A percentile compares a stretch with the other conserved stretches of the same genome.
Evolutionary conservation across 2,329 filamentous ascomycete genomes (phyloP).

Genomic region (Sarocladiaceae sp.): DNA sequence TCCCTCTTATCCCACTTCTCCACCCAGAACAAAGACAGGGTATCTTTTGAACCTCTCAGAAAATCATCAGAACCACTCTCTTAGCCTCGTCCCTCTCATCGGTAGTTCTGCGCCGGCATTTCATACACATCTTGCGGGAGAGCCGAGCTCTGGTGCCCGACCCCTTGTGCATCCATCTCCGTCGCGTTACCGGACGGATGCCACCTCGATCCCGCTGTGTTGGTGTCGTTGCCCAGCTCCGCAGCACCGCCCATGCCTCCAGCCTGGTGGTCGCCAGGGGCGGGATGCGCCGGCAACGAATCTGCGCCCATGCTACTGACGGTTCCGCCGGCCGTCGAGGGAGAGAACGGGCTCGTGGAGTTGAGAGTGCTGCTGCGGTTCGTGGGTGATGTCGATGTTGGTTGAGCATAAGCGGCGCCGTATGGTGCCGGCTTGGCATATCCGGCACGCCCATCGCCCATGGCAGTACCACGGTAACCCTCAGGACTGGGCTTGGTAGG

Average conservation of each 20-base stretch:
- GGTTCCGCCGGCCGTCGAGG: conserved; percentile 1
- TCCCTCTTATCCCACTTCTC: no score
- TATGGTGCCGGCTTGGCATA: conserved; percentile 31
- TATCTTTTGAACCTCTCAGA: no score
- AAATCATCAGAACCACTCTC: no score
- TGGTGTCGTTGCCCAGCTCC: conserved; percentile 27
- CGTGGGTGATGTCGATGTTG: conserved; percentile 18
- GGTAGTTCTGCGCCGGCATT: conserved; percentile 34
- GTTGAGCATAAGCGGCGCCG: conserved; percentile 23
- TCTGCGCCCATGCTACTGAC: conserved; percentile 12
- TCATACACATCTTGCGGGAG: conserved; percentile 29
- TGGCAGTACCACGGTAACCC: conserved; percentile 33
- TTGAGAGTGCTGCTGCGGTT: conserved; percentile 15
- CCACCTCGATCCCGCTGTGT: conserved; percentile 23
- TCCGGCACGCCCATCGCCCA: conserved; percentile 31
- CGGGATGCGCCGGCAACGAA: conserved; percentile 19
- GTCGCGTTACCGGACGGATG: conserved; percentile 25
- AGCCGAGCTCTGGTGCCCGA: conserved; percentile 25
- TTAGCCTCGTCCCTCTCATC: conserved; percentile 16
- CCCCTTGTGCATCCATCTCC: conserved; percentile 32
- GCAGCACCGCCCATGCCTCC: conserved; percentile 17
- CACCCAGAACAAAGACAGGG: no score
- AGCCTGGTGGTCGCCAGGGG: conserved; percentile 15
- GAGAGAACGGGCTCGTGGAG: conserved; percentile 5
- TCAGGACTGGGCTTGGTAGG: conserved; percentile 24